A percentile compares a stretch with the other conserved stretches of the same genome.
Evolutionary conservation across 2,329 filamentous ascomycete species (phyloP).

Genomic region (Talaromyces funiculosus): DNA sequence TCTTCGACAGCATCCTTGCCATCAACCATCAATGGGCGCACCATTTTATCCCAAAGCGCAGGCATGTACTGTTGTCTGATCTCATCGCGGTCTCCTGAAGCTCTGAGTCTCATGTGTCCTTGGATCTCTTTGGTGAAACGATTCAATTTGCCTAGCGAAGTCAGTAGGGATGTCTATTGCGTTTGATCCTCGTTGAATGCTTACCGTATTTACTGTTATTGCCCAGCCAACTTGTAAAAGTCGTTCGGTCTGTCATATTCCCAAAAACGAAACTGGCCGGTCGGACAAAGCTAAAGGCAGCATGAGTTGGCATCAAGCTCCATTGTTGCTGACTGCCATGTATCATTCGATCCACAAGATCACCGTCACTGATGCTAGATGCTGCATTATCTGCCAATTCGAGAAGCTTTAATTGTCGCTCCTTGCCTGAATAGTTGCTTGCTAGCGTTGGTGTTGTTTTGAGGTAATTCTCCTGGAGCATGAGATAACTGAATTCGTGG

Average conservation of each 20-base stretch:
- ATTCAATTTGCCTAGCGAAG: slow-evolving; percentile 53
- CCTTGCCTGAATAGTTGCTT: slow-evolving; percentile 57
- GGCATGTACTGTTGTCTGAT: slow-evolving; percentile 92
- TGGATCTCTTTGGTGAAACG: slow-evolving; percentile 90
- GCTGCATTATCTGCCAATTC: slow-evolving; percentile 83
- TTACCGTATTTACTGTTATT: slow-evolving; percentile 85
- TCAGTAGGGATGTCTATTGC: slow-evolving; percentile 16
- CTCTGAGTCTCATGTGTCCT: slow-evolving; percentile 88
- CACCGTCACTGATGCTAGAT: slow-evolving; percentile 94
- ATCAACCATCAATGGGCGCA: slow-evolving; percentile 67
- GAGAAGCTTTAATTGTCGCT: slow-evolving; percentile 73
- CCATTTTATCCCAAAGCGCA: slow-evolving; percentile 72
- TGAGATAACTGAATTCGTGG: slow-evolving; percentile 92
- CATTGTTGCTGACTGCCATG: slow-evolving; percentile 97
- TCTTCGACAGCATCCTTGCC: slow-evolving; percentile 77
- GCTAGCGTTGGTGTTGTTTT: slow-evolving; percentile 69
- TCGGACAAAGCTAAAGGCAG: slow-evolving; percentile 87
- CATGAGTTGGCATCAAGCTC: slow-evolving; percentile 96
- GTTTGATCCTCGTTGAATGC: slow-evolving; percentile 12
- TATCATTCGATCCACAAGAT: slow-evolving; percentile 95
- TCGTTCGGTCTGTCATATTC: slow-evolving; percentile 62
- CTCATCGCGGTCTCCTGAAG: slow-evolving; percentile 87
- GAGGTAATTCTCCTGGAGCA: slow-evolving; percentile 98
- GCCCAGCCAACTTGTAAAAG: slow-evolving; percentile 88
- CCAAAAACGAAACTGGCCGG: slow-evolving; percentile 85